These are phyloP conservation scores for Hymenotorrendiella dingleyae DNA, from an alignment of 2,329 filamentous ascomycete genomes.

Conservation along the genomic window DNA sequence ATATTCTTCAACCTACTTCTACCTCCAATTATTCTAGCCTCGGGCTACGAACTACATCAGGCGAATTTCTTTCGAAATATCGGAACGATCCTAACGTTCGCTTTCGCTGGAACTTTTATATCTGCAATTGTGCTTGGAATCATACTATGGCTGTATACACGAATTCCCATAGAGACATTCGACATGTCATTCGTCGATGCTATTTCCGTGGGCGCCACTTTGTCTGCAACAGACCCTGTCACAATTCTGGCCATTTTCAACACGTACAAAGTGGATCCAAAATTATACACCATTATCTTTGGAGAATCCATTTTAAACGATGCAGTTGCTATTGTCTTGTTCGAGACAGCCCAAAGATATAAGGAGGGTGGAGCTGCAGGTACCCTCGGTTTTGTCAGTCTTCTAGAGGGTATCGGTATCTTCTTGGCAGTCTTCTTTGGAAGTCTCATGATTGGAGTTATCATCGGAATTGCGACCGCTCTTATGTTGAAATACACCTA, in stretches of 20 bases:
- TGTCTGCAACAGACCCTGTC: conserved; percentile 94
- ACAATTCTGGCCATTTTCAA: conserved; percentile 99
- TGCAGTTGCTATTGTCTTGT: conserved; percentile 96
- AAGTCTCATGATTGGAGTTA: conserved; percentile 80
- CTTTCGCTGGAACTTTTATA: conserved; percentile 94
- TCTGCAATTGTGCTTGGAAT: conserved; percentile 91
- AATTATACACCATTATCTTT: conserved; percentile 97
- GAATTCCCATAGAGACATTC: conserved; percentile 78
- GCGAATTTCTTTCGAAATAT: conserved; percentile 99
- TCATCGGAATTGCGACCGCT: conserved; percentile 82
- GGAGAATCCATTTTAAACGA: conserved; percentile 98
- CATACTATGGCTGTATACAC: conserved; percentile 83
- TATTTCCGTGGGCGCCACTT: conserved; percentile 90
- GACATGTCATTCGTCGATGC: conserved; percentile 90
- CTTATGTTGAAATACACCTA: conserved; percentile 91
- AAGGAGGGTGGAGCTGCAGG: conserved; percentile 65
- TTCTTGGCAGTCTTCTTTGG: conserved; percentile 97
- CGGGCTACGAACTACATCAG: conserved; percentile 95
- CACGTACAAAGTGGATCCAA: conserved; percentile 97
- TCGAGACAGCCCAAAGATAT: conserved; percentile 94
- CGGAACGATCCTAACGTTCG: conserved; percentile 93
- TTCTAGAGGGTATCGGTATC: conserved; percentile 87
- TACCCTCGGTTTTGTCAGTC: conserved; percentile 69
- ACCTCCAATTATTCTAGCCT: conserved; percentile 96
- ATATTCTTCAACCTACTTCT: conserved; percentile 99